Base-by-base conservation (phyloP, 805 yeast genomes). In the Yarrowia sp. region DNA sequence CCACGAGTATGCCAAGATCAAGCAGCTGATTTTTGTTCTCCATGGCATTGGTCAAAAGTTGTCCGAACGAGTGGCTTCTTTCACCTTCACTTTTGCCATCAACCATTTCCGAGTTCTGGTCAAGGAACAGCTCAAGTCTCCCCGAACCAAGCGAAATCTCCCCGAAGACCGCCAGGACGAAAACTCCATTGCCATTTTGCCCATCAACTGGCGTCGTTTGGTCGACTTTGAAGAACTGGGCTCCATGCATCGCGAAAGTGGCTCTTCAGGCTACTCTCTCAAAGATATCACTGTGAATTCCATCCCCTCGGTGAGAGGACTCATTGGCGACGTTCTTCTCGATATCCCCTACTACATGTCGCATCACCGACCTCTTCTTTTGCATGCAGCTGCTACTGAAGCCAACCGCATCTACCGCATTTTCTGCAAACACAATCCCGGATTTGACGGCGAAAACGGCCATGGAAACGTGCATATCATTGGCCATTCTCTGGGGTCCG, bases 31-130 rank as follows among this genome's bases (percentile, higher is more conserved):
- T 1, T 79, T 94, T 13, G 94, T 97, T 71, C 85, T 94, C 53
- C 99, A 94, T 77, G 98, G 99, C 0, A 91, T 95, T 70, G 99
- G 99, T 1, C 99, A 94, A 76, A 86, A 89, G 43, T 80, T 95
- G 67, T 95, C 97, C 4, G 84, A 87, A 52, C 86, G 86, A 73
- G 90, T 89, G 72, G 92, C 92, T 70, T 86, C 89, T 42, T 87
- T 92, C 49, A 91, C 92, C 75, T 95, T 94, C 79, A 87, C 94
- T 5, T 97, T 92, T 76, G 92, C 82, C 15, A 77, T 80, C 65
- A 81, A 79, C 71, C 72, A 74, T 46, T 76, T 80, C 66, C 75
- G 82, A 17, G 76, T 76, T 1, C 70, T 72, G 34, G 73, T 80
- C 33, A 71, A 73, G 10, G 73, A 74, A 12, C 74, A 73, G 33